Evolutionary conservation across 768 basidiomycete species (phyloP).

Genomic region (Amanita phalloides): DNA sequence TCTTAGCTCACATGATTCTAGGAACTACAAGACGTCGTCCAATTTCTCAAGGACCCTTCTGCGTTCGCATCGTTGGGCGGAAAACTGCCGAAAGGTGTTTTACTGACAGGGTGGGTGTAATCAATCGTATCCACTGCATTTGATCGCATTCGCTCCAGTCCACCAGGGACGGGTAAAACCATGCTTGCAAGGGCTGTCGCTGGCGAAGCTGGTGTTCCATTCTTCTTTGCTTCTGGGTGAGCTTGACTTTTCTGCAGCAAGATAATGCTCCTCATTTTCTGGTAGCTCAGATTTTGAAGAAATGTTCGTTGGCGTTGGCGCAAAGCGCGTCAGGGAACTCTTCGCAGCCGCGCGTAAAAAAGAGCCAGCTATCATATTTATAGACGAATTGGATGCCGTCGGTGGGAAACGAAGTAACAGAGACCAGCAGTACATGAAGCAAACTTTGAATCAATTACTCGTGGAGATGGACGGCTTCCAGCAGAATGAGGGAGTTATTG

Average conservation of each 20-base stretch:
- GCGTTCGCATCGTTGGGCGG: constrained; percentile 88
- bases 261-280: constrained; percentile 4
- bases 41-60: constrained; percentile 90
- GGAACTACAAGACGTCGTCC: constrained; percentile 92
- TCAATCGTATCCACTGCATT: background rate
- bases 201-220: constrained; percentile 96
- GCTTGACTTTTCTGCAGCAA: constrained; percentile 9
- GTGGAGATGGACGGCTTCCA: constrained; percentile 98
- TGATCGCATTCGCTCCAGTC: constrained; percentile 20
- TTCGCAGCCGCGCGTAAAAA: constrained; percentile 92
- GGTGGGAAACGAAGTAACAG: constrained; percentile 79
- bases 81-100: constrained; percentile 87
- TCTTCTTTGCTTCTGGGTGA: constrained; percentile 92
- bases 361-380: constrained; percentile 96
- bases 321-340: constrained; percentile 90
- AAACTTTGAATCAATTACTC: constrained; percentile 91
- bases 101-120: constrained; percentile 59
- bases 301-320: constrained; percentile 94
- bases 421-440: constrained; percentile 85
- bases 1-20: constrained; percentile 17
- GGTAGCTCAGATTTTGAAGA: constrained; percentile 89
- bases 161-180: constrained; percentile 95
- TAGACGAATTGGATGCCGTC: constrained; percentile 92
- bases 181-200: constrained; percentile 96
- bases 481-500: constrained; percentile 88